phyloP scores from a whole-genome alignment of 768 basidiomycete genomes.

The Hygrocybe punicea region DNA sequence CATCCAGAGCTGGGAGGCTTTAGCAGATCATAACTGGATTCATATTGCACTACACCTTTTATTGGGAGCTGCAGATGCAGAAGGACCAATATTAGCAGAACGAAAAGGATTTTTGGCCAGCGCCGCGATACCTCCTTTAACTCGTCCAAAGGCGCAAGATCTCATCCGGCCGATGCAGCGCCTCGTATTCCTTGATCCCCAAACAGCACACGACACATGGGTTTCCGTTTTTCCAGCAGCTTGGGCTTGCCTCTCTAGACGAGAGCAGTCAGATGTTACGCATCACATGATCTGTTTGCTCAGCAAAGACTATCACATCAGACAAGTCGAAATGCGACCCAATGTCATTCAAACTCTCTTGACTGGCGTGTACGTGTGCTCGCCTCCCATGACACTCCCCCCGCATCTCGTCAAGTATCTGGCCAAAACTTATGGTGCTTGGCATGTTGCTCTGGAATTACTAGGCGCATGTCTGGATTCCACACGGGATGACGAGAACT shows the following conservation, averaged over 20 bases:
- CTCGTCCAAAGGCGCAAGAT: slow-evolving; percentile 47
- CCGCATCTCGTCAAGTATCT: slow-evolving; percentile 95
- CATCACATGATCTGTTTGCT: slow-evolving; percentile 87
- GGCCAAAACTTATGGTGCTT: slow-evolving; percentile 93
- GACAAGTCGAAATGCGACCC: slow-evolving; percentile 83
- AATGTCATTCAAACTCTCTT: slow-evolving; percentile 93
- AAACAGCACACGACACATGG: slow-evolving; percentile 81
- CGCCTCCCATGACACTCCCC: slow-evolving; percentile 82
- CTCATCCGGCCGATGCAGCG: slow-evolving; percentile 78
- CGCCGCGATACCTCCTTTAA: slow-evolving; percentile 31
- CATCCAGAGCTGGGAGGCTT: slow-evolving; percentile 91
- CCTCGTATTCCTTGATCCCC: slow-evolving; percentile 74
- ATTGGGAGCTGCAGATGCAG: slow-evolving; percentile 57
- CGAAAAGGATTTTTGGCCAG: slow-evolving; percentile 35
- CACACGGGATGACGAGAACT: slow-evolving; percentile 74
- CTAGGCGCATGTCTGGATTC: slow-evolving; percentile 76
- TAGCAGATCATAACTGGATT: slow-evolving; percentile 93
- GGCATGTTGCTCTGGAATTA: slow-evolving; percentile 87
- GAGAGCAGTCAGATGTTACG: slow-evolving; percentile 86
- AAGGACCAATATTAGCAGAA: slow-evolving; percentile 38
- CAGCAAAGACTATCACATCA: slow-evolving; percentile 89
- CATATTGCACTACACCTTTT: slow-evolving; percentile 86
- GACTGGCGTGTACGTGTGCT: slow-evolving; percentile 78
- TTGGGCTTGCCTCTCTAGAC: slow-evolving; percentile 81
- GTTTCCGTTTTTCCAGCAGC: slow-evolving; percentile 78